These are phyloP conservation scores for Bryoglossum gracile DNA, from an alignment of 495 filamentous ascomycete species.

Conservation along the genomic window DNA sequence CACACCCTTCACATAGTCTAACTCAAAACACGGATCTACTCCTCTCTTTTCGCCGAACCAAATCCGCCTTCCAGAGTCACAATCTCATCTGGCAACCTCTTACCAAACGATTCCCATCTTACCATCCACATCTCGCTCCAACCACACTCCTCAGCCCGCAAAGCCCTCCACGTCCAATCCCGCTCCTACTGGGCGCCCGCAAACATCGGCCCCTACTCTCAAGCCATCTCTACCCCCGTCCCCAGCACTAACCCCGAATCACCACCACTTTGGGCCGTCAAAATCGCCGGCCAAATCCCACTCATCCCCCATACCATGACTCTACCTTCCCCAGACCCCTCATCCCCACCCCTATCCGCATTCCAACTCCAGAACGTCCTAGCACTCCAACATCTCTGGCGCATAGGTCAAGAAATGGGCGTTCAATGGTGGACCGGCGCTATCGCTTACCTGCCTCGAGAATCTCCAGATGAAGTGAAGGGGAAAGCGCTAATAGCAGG, in stretches of 20 bases:
- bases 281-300: conserved; percentile 86
- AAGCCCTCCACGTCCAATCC: conserved; percentile 81
- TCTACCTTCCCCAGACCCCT: conserved; percentile 26
- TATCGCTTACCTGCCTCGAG: conserved; percentile 58
- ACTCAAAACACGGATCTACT: conserved; percentile 47
- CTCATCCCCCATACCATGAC: conserved; percentile 77
- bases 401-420: conserved; percentile 65
- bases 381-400: conserved; percentile 81
- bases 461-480: conserved; percentile 24
- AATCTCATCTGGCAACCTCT: conserved; percentile 58
- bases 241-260: neutral
- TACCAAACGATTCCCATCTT: conserved; percentile 50
- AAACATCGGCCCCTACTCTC: conserved; percentile 96
- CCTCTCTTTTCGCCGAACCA: conserved; percentile 56
- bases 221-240: conserved; percentile 63
- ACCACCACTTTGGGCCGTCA: conserved; percentile 27
- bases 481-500: conserved; percentile 13
- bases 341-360: conserved; percentile 18
- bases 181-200: conserved; percentile 96
- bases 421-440: conserved; percentile 67
- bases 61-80: conserved; percentile 83
- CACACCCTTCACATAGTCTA: neutral
- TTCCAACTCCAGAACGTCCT: conserved; percentile 49
- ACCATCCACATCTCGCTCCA: conserved; percentile 32
- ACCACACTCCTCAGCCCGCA: conserved; percentile 14